These are phyloP conservation scores for Candida silvicultrix DNA, from an alignment of 805 yeast genomes.

Conservation along the genomic window DNA sequence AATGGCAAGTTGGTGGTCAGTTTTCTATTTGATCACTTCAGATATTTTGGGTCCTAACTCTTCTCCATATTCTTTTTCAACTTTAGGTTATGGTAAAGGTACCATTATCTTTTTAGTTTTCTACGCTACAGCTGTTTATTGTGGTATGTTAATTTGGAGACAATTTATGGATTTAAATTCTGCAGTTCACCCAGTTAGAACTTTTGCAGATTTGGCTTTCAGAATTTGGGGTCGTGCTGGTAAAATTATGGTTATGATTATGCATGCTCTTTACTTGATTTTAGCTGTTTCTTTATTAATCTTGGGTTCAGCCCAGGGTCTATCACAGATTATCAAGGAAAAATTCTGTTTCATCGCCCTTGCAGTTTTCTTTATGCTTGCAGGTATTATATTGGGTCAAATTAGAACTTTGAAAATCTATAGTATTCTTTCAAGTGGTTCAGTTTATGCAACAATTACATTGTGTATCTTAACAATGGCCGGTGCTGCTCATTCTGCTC, in stretches of 20 bases:
- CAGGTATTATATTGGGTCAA: conserved; percentile 38
- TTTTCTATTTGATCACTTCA: conserved; percentile 41
- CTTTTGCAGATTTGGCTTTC: conserved; percentile 35
- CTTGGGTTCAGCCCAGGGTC: conserved; percentile 35
- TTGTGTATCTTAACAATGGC: conserved; percentile 38
- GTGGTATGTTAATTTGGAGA: conserved; percentile 33
- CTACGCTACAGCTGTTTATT: conserved; percentile 35
- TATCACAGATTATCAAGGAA: conserved; percentile 32
- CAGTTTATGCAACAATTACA: conserved; percentile 43
- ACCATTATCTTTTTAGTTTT: conserved; percentile 33
- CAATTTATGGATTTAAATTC: conserved; percentile 33
- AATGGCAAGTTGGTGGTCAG: conserved; percentile 19
- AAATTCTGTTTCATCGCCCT: conserved; percentile 34
- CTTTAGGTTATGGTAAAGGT: conserved; percentile 41
- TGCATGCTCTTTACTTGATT: conserved; percentile 37
- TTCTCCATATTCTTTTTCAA: conserved; percentile 39
- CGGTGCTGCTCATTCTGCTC: conserved; percentile 28
- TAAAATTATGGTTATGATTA: conserved; percentile 27
- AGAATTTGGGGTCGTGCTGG: conserved; percentile 30
- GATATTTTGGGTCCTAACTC: conserved; percentile 41
- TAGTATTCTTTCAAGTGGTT: conserved; percentile 35
- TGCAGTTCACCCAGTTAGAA: conserved; percentile 34
- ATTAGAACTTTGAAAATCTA: conserved; percentile 32
- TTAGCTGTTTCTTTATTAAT: conserved; percentile 37
- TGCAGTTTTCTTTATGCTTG: conserved; percentile 35